These are phyloP conservation scores for Trichophyton schoenleinii DNA, from an alignment of 2,329 filamentous ascomycete species.

Conservation along the genomic window DNA sequence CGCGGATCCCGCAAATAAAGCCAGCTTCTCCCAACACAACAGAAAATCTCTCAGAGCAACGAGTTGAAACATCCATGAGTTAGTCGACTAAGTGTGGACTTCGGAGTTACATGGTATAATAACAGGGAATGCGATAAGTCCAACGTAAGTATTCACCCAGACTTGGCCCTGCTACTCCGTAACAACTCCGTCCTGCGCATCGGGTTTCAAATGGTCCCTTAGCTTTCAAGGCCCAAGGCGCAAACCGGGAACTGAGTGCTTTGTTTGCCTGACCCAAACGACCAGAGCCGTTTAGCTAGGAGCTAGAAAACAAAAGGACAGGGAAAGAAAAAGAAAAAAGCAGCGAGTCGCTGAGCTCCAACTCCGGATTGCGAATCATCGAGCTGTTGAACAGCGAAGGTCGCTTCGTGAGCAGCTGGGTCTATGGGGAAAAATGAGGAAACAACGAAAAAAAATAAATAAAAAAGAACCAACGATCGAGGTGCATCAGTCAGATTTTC, in stretches of 20 bases:
- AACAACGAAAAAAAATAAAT: neutral
- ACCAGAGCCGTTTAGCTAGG: neutral
- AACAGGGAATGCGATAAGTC: neutral
- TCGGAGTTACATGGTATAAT: no score
- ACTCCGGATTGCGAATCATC: neutral
- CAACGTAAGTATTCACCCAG: neutral
- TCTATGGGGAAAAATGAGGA: neutral
- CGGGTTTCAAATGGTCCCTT: neutral
- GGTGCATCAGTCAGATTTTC: neutral
- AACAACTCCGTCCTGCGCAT: neutral
- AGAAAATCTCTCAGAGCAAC: neutral
- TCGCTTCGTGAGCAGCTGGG: neutral
- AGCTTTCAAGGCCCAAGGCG: neutral
- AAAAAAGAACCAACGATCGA: neutral
- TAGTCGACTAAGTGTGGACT: no score
- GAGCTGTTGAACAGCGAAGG: neutral
- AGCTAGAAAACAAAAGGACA: neutral
- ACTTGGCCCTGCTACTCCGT: neutral
- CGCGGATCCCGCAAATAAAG: no score
- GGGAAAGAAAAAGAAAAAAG: neutral
- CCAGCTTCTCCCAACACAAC: neutral
- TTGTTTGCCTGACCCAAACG: neutral
- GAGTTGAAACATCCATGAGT: no score
- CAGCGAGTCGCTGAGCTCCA: neutral
- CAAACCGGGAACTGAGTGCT: neutral